Evolutionary conservation across 208 protist genomes (phyloP), one percentile per base, ranked within the genome.

Genomic region (Trichomonas gallinae): DNA sequence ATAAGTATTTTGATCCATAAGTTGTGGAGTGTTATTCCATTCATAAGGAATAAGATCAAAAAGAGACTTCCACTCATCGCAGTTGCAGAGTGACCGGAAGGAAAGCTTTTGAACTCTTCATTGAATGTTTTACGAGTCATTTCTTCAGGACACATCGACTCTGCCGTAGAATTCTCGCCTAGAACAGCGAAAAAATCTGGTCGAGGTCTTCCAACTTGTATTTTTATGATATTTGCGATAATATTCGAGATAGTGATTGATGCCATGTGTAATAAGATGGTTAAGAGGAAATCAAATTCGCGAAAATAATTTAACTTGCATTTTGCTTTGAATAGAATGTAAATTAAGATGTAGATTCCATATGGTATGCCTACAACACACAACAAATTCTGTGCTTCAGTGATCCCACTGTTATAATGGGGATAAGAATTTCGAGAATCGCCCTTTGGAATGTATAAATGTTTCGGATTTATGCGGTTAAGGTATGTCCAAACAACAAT

Each of bases 131-230:
- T 93, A 13, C 26, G 42, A 36, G 87, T 36, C 87, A 93, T 51
- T 38, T 51, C 44, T 21, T 93, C 87, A 21, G 87, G 87, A 17
- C 26, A 26, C 21, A 38, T 13, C 10, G 44, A 48, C n/a, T 93
- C 87, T 48, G 87, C 9, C 44, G 42, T 93, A 26, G 87, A 40
- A 40, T 93, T 93, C 34, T 44, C 17, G 17, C 87, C 87, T 51
- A 93, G 51, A 40, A 93, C 40, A 38, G 23, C 9, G 44, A 58
- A 93, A 93, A 93, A 93, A 93, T 93, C 87, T 51, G 87, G 87
- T 93, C 87, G 42, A 48, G 87, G 87, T 34, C 87, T 34, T 51
- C 87, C 87, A 93, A 93, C 87, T 36, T 93, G 87, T 51, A 93
- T 42, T 51, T 93, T 93, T 8, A 93, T 48, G 38, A 93, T 38